Base-by-base conservation (phyloP, 129 eudicot species). In the Calendula officinalis region DNA sequence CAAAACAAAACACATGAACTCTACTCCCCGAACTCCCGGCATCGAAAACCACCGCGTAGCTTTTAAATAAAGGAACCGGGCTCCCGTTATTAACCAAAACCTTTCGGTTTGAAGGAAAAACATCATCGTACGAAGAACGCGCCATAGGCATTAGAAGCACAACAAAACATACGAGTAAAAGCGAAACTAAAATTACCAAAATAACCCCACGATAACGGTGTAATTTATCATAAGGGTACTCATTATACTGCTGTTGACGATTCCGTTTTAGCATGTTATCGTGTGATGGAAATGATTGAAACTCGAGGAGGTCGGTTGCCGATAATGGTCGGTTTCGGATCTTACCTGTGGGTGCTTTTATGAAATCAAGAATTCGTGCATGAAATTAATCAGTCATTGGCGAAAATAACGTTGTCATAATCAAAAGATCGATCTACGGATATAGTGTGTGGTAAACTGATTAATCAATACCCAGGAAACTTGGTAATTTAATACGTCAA, bases 1-100 rank as follows among this genome's bases (percentile, higher is more conserved):
- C 84, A 61, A 85, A 89, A 70, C 94, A 80, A 74, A 83, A 89
- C 4, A 89, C 94, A 50, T 89, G 90, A 43, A 85, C 96, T 36
- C 96, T 68, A 62, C 94, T 89, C 14, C 97, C 91, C 1, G 95
- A 85, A 50, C 97, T 90, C 3, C 95, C 95, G 3, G 97, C 97
- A 66, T 90, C 95, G 9, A 90, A 86, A 40, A 90, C 78, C 48
- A 90, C 91, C 0, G 87, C 97, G 27, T 79, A 90, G 12, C 58
- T 64, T 49, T 68, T 75, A 9, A 59, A 34, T 6, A 40, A 45
- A 16, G 77, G 60, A 41, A 60, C 15, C 3, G 68, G 45, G 32
- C 49, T 60, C 4, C 11, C 56, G 11, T 63, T 42, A 9, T 51
- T 33, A 7, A 85, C 83, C 27, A 82, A 22, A 32, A 80, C 65